Evolutionary conservation across 75 land plant species (phyloP).

Genomic region (Pinus tabuliformis): DNA sequence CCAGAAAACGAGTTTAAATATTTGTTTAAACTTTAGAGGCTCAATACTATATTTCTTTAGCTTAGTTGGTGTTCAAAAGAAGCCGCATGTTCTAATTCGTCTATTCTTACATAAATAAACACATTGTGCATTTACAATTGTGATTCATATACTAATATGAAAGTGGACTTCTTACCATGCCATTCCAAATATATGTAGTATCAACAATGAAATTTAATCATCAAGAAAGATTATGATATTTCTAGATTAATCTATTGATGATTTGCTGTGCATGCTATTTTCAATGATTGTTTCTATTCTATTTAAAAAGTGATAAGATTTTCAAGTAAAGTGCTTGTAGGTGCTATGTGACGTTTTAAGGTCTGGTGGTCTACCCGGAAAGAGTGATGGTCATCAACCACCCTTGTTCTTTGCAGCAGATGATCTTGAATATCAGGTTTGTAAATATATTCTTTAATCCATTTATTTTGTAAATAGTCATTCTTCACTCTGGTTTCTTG

Average conservation of each 20-base stretch:
- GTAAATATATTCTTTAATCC: not conserved
- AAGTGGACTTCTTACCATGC: too few species aligned
- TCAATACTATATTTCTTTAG: too few species aligned
- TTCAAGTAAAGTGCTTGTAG: constrained; percentile 21
- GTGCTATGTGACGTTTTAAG: constrained; percentile 89
- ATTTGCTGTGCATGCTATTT: not conserved
- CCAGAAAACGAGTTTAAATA: too few species aligned
- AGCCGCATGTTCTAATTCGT: not conserved
- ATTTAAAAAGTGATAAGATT: not conserved
- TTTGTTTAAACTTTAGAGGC: too few species aligned
- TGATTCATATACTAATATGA: too few species aligned
- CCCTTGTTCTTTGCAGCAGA: constrained; percentile 83
- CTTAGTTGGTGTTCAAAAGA: not conserved
- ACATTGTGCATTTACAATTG: not conserved
- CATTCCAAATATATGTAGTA: too few species aligned
- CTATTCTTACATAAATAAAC: not conserved
- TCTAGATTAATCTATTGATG: not conserved
- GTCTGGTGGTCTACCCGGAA: constrained; percentile 87
- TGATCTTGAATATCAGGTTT: constrained; percentile 91
- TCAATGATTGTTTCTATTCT: not conserved
- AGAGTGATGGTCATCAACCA: constrained; percentile 57
- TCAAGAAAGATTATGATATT: not conserved
- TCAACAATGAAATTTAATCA: too few species aligned
- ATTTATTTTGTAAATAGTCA: not conserved
- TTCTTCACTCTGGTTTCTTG: not conserved